Base-by-base conservation (phyloP, 768 basidiomycete genomes). In the Pholiota molesta region DNA sequence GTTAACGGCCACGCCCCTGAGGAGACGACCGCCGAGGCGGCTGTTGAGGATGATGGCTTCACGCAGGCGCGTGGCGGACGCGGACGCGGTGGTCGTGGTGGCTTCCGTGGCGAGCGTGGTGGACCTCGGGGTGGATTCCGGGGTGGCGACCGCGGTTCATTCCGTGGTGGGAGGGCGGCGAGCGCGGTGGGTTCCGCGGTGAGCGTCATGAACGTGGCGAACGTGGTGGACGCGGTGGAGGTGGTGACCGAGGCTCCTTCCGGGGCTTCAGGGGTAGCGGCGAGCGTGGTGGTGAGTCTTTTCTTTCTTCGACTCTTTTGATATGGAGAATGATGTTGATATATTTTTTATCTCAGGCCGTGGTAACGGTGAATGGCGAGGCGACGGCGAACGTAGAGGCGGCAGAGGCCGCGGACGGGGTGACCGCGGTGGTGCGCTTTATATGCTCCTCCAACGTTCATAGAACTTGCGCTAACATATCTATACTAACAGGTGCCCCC, bases 1-100 rank as follows among this genome's bases (percentile, higher is more conserved):
- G 55, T 44, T 4, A 60, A 52, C 55, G 55, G 59, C n/a, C 59
- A 60, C 28, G 59, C 39, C 28, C 71, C 64, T 61, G 77, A 69
- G 56, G 62, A 55, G 69, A 54, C 52, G 65, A 67, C 29, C 26
- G 14, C 31, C n/a, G 58, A 65, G 1, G 67, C 74, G 56, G 66
- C 73, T 55, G 65, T 55, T 33, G 88, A 85, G 52, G 86, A 88
- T 3, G 90, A 91, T 39, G 90, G 89, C 5, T 92, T 91, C 70
- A 82, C 73, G 2, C 78, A 78, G 57, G 70, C 81, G 16, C 74
- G 85, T 53, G 80, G 81, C 44, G 83, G 84, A 40, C 79, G 80
- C 52, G 75, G 75, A 26, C 73, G 72, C 64, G 63, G 69, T 19
- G 65, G 73, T 40, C 80, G 73, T 49, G 74, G 76, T 29, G 70